phyloP scores from a whole-genome alignment of 1,284 basidiomycete species.

The Ceratobasidium sp. region DNA sequence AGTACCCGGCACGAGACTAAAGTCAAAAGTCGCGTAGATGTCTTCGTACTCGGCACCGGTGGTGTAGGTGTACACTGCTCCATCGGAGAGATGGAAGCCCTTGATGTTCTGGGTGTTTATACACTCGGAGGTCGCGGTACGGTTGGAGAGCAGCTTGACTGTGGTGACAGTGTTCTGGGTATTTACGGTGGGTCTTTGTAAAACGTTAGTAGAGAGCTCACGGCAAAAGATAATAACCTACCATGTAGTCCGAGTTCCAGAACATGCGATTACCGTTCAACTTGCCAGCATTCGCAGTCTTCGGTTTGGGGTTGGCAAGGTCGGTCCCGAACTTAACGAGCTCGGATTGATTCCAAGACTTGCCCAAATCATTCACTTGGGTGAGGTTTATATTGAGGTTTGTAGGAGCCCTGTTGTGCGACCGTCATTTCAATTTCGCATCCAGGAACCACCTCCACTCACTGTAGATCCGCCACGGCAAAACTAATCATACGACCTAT shows the following conservation, averaged over 20 bases:
- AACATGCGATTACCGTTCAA: conserved; percentile 74
- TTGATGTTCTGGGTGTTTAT: conserved; percentile 72
- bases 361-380: conserved; percentile 42
- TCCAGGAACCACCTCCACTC: conserved; percentile 1
- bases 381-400: conserved; percentile 46
- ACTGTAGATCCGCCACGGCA: conserved; percentile 47
- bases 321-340: conserved; percentile 54
- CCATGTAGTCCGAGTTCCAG: conserved; percentile 78
- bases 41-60: conserved; percentile 77
- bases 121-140: conserved; percentile 75
- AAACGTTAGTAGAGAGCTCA: not conserved
- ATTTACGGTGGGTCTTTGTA: conserved; percentile 69
- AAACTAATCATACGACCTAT: conserved; percentile 48
- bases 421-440: not conserved
- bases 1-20: conserved; percentile 77
- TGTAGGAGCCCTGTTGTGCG: conserved; percentile 41
- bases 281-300: conserved; percentile 70
- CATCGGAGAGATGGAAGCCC: conserved; percentile 77
- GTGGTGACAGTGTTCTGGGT: conserved; percentile 70
- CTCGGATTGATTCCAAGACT: conserved; percentile 50
- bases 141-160: conserved; percentile 73
- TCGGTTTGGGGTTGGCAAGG: conserved; percentile 52
- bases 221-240: conserved; percentile 51
- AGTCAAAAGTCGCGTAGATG: conserved; percentile 77
- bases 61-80: conserved; percentile 72